Base-by-base conservation (phyloP, 2,329 filamentous ascomycete species). In the Hysterium pulicare region DNA sequence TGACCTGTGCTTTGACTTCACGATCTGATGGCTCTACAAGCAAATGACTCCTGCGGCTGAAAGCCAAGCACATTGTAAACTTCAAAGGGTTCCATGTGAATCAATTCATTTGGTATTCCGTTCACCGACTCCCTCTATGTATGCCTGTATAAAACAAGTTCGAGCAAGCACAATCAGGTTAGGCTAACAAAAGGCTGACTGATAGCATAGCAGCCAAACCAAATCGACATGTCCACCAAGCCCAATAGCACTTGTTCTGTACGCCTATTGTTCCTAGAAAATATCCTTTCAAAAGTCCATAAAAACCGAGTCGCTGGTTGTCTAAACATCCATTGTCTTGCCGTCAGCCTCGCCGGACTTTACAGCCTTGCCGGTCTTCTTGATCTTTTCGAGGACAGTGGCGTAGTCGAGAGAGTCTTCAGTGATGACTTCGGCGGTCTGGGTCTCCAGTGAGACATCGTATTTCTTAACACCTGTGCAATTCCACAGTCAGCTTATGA, bases 351-450 rank as follows among this genome's bases (percentile, higher is more conserved):
- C 80, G 54, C 78, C 86, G 21, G 77, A 82, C 70, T 86, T 94
- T 65, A 96, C 83, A 62, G 85, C 86, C 81, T 96, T 96, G 61
- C 90, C 90, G 10, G 90, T 95, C 82, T 95, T 95, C 78, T 86
- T 83, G 69, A 96, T 95, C 67, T 87, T 94, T 64, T 79, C 77
- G 47, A 95, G 81, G 45, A 95, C 87, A 37, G 82, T 87, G 53
- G 88, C 82, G 74, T 91, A 95, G 45, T 79, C 75, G 49, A 94
- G 77, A 42, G 71, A 74, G 3, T 81, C 75, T 52, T 83, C 79
- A 50, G 90, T 82, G 55, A 85, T 74, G 55, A 97, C 80, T 53
- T 82, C 82, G 51, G 89, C 91, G 49, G 80, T 89, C 69, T 97
- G 90, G 53, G 76, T 83, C 50, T 95, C 87, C 62, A 97, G 87